phyloP scores from a whole-genome alignment of 768 basidiomycete genomes.

The Boletus vermiculosoides region DNA sequence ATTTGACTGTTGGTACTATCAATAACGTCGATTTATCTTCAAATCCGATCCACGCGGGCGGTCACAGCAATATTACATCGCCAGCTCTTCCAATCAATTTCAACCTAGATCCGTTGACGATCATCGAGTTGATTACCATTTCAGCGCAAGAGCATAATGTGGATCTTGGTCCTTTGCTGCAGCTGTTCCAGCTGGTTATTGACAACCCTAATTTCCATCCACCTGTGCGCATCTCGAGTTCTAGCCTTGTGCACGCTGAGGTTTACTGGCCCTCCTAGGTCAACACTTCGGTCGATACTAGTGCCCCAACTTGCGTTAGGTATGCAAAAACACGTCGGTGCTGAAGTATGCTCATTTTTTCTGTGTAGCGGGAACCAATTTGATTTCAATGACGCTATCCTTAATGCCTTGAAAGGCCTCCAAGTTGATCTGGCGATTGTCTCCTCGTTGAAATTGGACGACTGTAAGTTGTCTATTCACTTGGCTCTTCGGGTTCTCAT shows the following conservation, averaged over 20 bases:
- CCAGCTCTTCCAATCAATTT: slow-evolving; percentile 57
- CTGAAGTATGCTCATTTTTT: slow-evolving; percentile 5
- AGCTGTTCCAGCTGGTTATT: slow-evolving; percentile 53
- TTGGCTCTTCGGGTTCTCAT: slow-evolving; percentile 1
- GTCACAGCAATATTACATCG: slow-evolving; percentile 59
- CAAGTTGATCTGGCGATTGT: slow-evolving; percentile 56
- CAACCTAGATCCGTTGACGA: slow-evolving; percentile 60
- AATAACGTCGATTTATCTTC: slow-evolving; percentile 52
- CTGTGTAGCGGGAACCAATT: slow-evolving; percentile 60
- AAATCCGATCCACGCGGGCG: slow-evolving; percentile 56
- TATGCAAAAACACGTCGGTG: slow-evolving; percentile 18
- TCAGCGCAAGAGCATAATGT: slow-evolving; percentile 55
- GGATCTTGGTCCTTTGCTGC: slow-evolving; percentile 56
- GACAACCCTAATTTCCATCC: slow-evolving; percentile 51
- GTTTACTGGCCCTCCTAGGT: slow-evolving; percentile 37
- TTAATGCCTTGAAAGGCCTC: slow-evolving; percentile 59
- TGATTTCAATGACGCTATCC: slow-evolving; percentile 56
- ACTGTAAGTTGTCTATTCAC: slow-evolving; percentile 45
- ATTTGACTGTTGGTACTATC: slow-evolving; percentile 57
- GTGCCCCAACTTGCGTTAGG: slow-evolving; percentile 58
- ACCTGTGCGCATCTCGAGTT: slow-evolving; percentile 37
- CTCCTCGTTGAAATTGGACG: slow-evolving; percentile 59
- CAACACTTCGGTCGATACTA: slow-evolving; percentile 51
- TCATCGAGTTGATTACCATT: slow-evolving; percentile 53
- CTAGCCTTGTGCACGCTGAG: neutral